Evolutionary conservation across 2,329 filamentous ascomycete genomes (phyloP), one percentile per base, ranked within the genome.

Genomic region (Fusarium torulosum): DNA sequence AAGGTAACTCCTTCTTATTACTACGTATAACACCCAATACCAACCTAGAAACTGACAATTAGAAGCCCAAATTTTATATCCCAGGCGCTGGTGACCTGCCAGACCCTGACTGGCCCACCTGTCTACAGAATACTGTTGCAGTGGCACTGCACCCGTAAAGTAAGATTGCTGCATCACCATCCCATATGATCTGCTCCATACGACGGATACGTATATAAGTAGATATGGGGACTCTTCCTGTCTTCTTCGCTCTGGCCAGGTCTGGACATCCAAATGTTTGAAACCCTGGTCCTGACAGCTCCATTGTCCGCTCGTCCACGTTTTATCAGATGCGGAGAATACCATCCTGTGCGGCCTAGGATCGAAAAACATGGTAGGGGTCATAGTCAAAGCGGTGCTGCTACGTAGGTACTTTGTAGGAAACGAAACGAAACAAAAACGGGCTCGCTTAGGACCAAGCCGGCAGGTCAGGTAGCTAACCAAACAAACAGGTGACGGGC

Each of bases 381-480:
- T 35, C 33, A 20, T 42, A 23, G 53, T 52, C 44, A 59, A 38
- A 38, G 31, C 38, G 20, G 38, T 37, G 29, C 41, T 43, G 23
- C 27, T 29, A 11, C 11, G 27, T 44, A 15, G 21, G 21, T 43
- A 25, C 27, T 29, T 11, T 10, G 27, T 44, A 15, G 21, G 21
- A 63, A 69, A 68, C 65, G 41, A 69, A 68, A 68, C 60, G 31
- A 63, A 63, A 63, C 59, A 51, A 69, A 69, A 69, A 69, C 66
- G 65, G 56, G 37, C 23, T 49, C 55, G 61, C 40, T 53, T 61
- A 53, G 53, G 29, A 47, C 45, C 27, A 43, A 21, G n/a, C 21
- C 42, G 46, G 46, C 23, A 54, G 42, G 25, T 20, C 21, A 54
- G 42, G 25, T 20, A 45, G 37, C 10, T 23, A 40, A 21, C 17